Evolutionary conservation across 2,329 filamentous ascomycete genomes (phyloP).

Genomic region (Aschersonia sp.): DNA sequence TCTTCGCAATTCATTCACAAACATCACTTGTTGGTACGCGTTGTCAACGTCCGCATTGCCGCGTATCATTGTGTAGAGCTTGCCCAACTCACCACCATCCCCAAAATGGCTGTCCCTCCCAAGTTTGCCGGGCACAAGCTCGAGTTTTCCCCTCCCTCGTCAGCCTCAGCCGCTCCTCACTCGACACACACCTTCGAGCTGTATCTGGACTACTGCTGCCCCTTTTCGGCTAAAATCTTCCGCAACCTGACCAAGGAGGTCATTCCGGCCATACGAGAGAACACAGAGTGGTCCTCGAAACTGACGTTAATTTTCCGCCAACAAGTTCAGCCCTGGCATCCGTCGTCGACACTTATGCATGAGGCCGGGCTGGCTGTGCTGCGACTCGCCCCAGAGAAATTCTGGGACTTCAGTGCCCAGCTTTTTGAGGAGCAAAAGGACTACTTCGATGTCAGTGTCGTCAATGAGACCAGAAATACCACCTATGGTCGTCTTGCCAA

Average conservation of each 20-base stretch:
- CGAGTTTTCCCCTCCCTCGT: slow-evolving; percentile 24
- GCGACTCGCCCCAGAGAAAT: slow-evolving; percentile 51
- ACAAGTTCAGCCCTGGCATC: slow-evolving; percentile 92
- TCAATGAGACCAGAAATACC: slow-evolving; percentile 69
- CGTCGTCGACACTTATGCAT: slow-evolving; percentile 64
- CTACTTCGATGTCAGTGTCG: slow-evolving; percentile 76
- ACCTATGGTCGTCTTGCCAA: slow-evolving; percentile 70
- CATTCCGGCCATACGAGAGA: slow-evolving; percentile 46
- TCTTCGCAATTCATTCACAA: too few relatives aligned
- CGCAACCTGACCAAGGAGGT: slow-evolving; percentile 56
- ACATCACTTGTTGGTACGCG: too few relatives aligned
- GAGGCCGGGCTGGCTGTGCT: slow-evolving; percentile 77
- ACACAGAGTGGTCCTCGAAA: slow-evolving; percentile 38
- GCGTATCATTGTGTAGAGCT: too few relatives aligned
- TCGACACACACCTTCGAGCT: slow-evolving; percentile 46
- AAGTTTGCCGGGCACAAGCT: slow-evolving; percentile 64
- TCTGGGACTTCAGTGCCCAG: slow-evolving; percentile 63
- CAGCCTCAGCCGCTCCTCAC: slow-evolving; percentile 21
- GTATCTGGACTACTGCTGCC: slow-evolving; percentile 84
- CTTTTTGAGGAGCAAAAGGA: slow-evolving; percentile 53
- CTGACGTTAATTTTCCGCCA: slow-evolving; percentile 75
- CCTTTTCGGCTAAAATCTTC: slow-evolving; percentile 56
- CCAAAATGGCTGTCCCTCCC: slow-evolving; percentile 57
- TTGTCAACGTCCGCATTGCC: too few relatives aligned
- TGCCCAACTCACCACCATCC: too few relatives aligned